Percentiles rank a stretch among this genome's conserved stretches.
These are phyloP conservation scores for Corinectria fuckeliana DNA, from an alignment of 2,329 filamentous ascomycete genomes.

Conservation along the genomic window DNA sequence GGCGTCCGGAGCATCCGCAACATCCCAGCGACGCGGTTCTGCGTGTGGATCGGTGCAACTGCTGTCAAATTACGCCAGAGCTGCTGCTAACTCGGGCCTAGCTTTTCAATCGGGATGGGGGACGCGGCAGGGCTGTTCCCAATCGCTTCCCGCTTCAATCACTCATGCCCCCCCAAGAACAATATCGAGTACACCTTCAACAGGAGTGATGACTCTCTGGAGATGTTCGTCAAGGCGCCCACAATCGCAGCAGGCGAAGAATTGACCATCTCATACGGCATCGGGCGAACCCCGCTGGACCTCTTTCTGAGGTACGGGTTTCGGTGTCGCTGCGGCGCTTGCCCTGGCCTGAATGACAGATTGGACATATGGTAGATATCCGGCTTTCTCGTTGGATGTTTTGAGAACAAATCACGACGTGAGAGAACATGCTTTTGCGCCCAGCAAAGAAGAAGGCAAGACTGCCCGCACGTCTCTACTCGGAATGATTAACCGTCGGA, in stretches of 20 bases:
- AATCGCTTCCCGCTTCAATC: conserved; percentile 63
- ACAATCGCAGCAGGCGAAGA: conserved; percentile 53
- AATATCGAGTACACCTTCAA: conserved; percentile 56
- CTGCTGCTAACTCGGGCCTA: conserved; percentile 3
- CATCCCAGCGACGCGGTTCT: background rate
- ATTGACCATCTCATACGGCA: conserved; percentile 58
- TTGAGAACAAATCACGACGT: background rate
- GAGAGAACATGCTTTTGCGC: background rate
- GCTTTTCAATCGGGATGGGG: conserved; percentile 38
- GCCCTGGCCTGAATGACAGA: conserved; percentile 38
- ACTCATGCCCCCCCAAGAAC: conserved; percentile 54
- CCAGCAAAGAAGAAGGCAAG: background rate
- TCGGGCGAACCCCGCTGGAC: conserved; percentile 39
- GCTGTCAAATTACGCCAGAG: background rate
- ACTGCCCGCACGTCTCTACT: background rate
- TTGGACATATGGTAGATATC: conserved; percentile 18
- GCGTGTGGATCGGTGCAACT: background rate
- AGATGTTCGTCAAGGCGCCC: conserved; percentile 47
- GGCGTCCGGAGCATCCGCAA: background rate
- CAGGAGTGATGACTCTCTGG: conserved; percentile 42
- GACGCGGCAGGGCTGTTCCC: conserved; percentile 53
- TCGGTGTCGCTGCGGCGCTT: conserved; percentile 57
- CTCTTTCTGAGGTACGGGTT: conserved; percentile 59
- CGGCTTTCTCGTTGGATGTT: background rate
- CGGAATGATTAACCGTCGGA: background rate